phyloP scores from a whole-genome alignment of 2,329 filamentous ascomycete species.

The Stachybotrys echinatus region DNA sequence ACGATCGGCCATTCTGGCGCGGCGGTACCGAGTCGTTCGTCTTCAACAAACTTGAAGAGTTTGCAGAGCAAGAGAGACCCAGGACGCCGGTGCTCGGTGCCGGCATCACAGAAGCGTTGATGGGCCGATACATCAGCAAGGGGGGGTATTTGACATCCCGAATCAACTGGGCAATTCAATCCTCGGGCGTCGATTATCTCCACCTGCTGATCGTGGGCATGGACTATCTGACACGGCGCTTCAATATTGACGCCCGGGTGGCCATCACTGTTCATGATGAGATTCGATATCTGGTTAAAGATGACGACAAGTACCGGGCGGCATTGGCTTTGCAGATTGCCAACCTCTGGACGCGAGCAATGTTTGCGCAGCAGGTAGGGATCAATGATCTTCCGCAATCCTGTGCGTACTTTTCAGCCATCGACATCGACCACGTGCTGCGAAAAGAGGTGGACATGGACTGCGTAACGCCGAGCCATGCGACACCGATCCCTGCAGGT shows the following conservation, averaged over 20 bases:
- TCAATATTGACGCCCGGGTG: conserved; percentile 77
- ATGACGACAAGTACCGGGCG: conserved; percentile 79
- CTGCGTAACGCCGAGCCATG: conserved; percentile 86
- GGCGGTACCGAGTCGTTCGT: conserved; percentile 96
- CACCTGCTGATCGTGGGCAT: conserved; percentile 90
- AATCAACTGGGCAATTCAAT: conserved; percentile 99
- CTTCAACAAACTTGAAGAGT: conserved; percentile 97
- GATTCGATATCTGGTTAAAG: conserved; percentile 85
- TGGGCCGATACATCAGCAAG: conserved; percentile 80
- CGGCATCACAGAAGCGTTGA: conserved; percentile 92
- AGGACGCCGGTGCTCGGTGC: conserved; percentile 89
- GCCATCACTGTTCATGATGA: conserved; percentile 97
- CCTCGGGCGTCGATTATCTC: conserved; percentile 92
- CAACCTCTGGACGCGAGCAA: conserved; percentile 94
- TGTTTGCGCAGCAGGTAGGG: conserved; percentile 95
- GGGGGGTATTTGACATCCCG: conserved; percentile 91
- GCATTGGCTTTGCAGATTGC: conserved; percentile 91
- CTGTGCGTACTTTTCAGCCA: conserved; percentile 91
- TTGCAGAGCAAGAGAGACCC: conserved; percentile 88
- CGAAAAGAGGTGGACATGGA: conserved; percentile 98
- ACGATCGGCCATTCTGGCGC: conserved; percentile 81
- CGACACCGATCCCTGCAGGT: conserved; percentile 70
- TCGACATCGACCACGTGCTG: conserved; percentile 93
- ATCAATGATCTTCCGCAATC: conserved; percentile 92
- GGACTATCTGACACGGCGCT: conserved; percentile 86